A percentile compares a stretch with the other conserved stretches of the same genome.
phyloP scores from a whole-genome alignment of 306 rosid genomes.

The Arachis stenosperma region DNA sequence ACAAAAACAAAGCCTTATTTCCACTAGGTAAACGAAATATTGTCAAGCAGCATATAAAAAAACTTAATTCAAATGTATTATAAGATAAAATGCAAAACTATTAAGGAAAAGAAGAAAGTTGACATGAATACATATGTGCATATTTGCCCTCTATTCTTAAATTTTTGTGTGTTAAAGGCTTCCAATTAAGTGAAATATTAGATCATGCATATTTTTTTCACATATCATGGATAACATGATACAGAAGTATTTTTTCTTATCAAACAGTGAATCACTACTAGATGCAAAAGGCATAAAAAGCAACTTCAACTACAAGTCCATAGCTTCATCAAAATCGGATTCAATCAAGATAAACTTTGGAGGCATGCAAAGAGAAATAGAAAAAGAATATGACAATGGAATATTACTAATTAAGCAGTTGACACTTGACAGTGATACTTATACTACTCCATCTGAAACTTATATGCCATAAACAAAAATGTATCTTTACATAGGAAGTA shows the following conservation, averaged over 20 bases:
- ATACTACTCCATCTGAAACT: constrained; percentile 1
- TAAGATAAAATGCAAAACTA: too few relatives aligned
- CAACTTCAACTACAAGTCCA: constrained; percentile 13
- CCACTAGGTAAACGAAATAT: too few relatives aligned
- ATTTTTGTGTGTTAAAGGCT: constrained; percentile 15
- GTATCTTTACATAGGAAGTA: constrained; percentile 5
- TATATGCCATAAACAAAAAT: constrained; percentile 17
- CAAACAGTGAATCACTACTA: constrained; percentile 13
- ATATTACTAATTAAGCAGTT: constrained; percentile 28
- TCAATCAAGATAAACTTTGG: constrained; percentile 1
- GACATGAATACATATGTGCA: not conserved
- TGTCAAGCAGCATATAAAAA: too few relatives aligned
- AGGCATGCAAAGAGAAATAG: constrained; percentile 13
- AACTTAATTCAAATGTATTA: too few relatives aligned
- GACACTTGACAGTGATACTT: constrained; percentile 8
- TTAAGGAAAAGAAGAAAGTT: too few relatives aligned
- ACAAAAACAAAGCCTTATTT: too few relatives aligned
- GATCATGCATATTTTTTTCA: constrained; percentile 22
- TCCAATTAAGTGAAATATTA: constrained; percentile 26
- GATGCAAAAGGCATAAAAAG: constrained; percentile 36
- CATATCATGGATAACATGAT: constrained; percentile 17
- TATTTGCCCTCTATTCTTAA: constrained; percentile 7
- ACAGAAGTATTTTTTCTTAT: constrained; percentile 12
- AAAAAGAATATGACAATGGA: constrained; percentile 13
- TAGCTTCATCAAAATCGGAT: not conserved